Evolutionary conservation across 306 rosid species (phyloP), one percentile per base, ranked within the genome.

Genomic region (Prunus salicina): DNA sequence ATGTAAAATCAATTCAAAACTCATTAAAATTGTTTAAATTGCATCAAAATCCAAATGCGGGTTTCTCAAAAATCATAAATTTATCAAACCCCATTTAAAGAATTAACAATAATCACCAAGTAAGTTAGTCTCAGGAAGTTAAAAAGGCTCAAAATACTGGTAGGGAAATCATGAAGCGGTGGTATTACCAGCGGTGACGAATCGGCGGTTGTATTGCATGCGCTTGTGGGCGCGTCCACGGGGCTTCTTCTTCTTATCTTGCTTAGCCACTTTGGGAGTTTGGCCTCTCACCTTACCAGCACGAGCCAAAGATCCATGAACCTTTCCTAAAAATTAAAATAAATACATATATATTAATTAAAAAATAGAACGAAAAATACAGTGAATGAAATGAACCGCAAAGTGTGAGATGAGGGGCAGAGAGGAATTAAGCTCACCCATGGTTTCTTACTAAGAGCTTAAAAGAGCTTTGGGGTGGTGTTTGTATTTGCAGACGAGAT

Each of bases 261-360:
- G 87, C 84, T 86, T 86, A 15, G 89, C 87, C 66, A 86, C 87
- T 60, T 86, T 86, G 30, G 87, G 89, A 11, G 89, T 84, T 74
- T 84, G 88, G 20, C 88, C 88, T 78, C 89, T 86, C 69, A 86
- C 89, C 60, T 86, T 86, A 71, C 89, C 87, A 47, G 89, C 89
- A 67, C 89, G 89, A 80, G 89, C 89, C 75, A 86, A 64, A 16
- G 87, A 83, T 20, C 89, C 89, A 56, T 86, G 89, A 47, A 86
- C 89, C 82, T 86, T 86, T 58, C 86, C 89, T 80, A 84, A 55
- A 7, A 57, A 57, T 11, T 19, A 12, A 20, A 4, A 12, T 12
- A 1, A 55, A 41, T 8, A 12, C 18, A 49, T 4, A 5, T 8
- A 24, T 27, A 28, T 2, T 2, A 7, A 28, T 28, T 8, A 2